phyloP scores from a whole-genome alignment of 495 filamentous ascomycete species.

The Podospora pseudopauciseta region DNA sequence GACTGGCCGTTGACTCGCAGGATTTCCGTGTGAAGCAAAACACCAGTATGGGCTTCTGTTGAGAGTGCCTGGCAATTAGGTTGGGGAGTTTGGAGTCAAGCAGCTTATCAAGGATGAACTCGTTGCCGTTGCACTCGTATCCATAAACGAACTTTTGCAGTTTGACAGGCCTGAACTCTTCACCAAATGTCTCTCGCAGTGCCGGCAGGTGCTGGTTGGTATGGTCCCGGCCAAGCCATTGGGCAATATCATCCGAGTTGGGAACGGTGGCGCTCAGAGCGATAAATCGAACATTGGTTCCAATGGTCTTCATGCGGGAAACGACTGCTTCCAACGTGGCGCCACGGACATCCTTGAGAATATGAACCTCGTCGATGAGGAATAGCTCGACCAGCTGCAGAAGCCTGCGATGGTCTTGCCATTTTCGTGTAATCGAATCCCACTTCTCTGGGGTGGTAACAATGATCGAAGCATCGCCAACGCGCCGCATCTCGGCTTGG shows the following conservation, averaged over 20 bases:
- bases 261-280: slow-evolving; percentile 92
- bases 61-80: slow-evolving; percentile 72
- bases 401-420: slow-evolving; percentile 83
- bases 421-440: slow-evolving; percentile 95
- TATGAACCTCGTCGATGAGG: slow-evolving; percentile 95
- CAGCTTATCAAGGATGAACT: slow-evolving; percentile 81
- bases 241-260: slow-evolving; percentile 85
- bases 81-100: slow-evolving; percentile 70
- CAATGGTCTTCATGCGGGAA: slow-evolving; percentile 92
- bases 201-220: slow-evolving; percentile 66
- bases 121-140: slow-evolving; percentile 59
- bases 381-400: slow-evolving; percentile 86
- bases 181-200: slow-evolving; percentile 74
- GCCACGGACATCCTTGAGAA: slow-evolving; percentile 83
- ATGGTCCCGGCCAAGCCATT: slow-evolving; percentile 81
- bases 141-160: slow-evolving; percentile 86
- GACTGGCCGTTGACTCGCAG: slow-evolving; percentile 68
- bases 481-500: slow-evolving; percentile 62
- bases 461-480: slow-evolving; percentile 83
- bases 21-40: slow-evolving; percentile 88
- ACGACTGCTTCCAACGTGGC: slow-evolving; percentile 94
- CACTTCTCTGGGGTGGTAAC: slow-evolving; percentile 98
- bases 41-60: slow-evolving; percentile 82
- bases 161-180: slow-evolving; percentile 85
- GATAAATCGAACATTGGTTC: slow-evolving; percentile 82